Evolutionary conservation across 2,329 filamentous ascomycete genomes (phyloP), one percentile per base, ranked within the genome.

Genomic region (Metarhizium humberi): DNA sequence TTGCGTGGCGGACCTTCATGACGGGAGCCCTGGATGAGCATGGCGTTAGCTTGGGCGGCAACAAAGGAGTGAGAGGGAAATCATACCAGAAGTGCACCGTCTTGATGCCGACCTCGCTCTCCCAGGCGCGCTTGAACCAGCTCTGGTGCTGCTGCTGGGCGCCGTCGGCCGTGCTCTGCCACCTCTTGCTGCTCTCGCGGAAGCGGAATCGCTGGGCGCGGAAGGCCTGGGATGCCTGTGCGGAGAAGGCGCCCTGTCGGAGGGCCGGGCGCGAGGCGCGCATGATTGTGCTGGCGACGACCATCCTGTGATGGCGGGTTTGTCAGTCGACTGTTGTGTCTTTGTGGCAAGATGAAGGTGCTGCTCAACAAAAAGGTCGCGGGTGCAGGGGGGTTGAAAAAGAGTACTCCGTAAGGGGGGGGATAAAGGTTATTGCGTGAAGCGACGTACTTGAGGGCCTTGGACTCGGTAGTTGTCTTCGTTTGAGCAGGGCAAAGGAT

Each of bases 51-150:
- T 59, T 29, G 25, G 47, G 34, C n/a, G 6, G 1, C 36, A 25
- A 25, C n/a, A 5, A n/a, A 25, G 5, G 18, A n/a, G 40, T 51
- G 2, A 18, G n/a, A 1, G 42, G 16, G 20, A 45, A 16, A 36
- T 67, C 79, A 61, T 77, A 92, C 92, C 94, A 99, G 77, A 99
- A 99, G 75, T 99, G 94, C 66, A 99, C 94, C 59, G 94, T 99
- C 86, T 91, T 91, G 64, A 92, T 64, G 52, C 89, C 89, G 61
- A 92, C 73, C 59, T 88, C 87, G 71, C 87, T 90, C 72, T 90
- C 84, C 87, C 86, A 91, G 79, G 95, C 82, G 73, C 85, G 85
- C 78, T 86, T 84, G 71, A 94, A 85, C 78, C 79, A 85, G 67
- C 75, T 75, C 59, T 71, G 64, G 62, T 74, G 65, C 56, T 73